phyloP scores from a whole-genome alignment of 164 flowering plant genomes.

The Liriodendron chinense region DNA sequence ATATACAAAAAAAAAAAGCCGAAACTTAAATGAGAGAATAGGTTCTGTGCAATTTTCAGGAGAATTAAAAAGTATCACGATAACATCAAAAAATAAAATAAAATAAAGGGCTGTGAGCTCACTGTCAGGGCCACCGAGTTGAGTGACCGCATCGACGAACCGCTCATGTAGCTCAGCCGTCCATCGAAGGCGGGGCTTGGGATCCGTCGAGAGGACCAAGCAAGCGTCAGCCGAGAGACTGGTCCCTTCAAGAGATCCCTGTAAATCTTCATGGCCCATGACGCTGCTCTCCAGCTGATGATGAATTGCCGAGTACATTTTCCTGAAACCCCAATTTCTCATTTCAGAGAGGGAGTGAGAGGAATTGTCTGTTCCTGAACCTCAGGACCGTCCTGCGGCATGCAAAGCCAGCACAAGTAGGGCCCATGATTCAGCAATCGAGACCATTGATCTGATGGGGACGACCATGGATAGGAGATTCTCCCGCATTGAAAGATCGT shows the following conservation, averaged over 20 bases:
- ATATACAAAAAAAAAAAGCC: not conserved
- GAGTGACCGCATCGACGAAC: constrained; percentile 52
- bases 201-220: constrained; percentile 42
- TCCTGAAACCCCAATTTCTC: not conserved
- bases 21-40: too few species aligned
- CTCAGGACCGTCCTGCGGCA: too few species aligned
- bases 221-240: constrained; percentile 53
- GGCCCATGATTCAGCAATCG: too few species aligned
- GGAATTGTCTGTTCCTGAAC: not conserved
- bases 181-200: constrained; percentile 55
- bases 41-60: too few species aligned
- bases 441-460: not conserved
- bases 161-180: constrained; percentile 54
- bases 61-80: too few species aligned
- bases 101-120: constrained; percentile 10
- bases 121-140: constrained; percentile 58
- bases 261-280: constrained; percentile 12
- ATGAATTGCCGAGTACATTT: constrained; percentile 12
- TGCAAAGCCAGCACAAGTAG: too few species aligned
- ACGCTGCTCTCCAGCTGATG: constrained; percentile 6
- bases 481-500: not conserved
- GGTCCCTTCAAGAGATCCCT: constrained; percentile 13
- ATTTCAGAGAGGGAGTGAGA: not conserved
- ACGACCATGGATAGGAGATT: not conserved
- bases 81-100: not conserved